Evolutionary conservation across 345 rosid species (phyloP).

Genomic region (Durio zibethinus): DNA sequence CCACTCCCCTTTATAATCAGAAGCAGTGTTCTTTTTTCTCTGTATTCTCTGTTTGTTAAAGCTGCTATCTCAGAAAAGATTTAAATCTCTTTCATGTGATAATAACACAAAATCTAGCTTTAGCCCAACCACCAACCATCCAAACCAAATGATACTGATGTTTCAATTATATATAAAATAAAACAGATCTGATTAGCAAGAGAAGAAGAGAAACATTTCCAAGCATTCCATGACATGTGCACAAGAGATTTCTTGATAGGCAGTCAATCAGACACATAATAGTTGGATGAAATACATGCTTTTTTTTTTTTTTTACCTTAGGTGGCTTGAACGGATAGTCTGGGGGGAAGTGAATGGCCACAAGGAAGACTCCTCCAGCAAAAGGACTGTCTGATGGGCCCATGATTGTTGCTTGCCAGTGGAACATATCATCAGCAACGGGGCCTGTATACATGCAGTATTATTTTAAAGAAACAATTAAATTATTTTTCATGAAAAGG

Average conservation of each 20-base stretch:
- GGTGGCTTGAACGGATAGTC: conserved; percentile 85
- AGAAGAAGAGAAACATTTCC: neutral
- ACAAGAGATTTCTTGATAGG: neutral
- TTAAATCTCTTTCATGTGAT: neutral
- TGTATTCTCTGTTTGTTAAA: neutral
- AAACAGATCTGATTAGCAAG: neutral
- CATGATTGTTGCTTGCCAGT: conserved; percentile 85
- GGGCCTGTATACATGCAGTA: conserved; percentile 43
- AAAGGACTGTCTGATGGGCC: conserved; percentile 73
- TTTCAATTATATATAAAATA: neutral
- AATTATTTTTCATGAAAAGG: neutral
- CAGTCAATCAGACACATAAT: neutral
- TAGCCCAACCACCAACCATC: neutral
- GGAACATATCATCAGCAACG: conserved; percentile 66
- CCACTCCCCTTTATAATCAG: neutral
- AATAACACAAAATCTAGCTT: neutral
- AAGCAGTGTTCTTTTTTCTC: neutral
- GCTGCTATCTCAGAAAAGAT: neutral
- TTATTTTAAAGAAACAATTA: neutral
- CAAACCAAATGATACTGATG: neutral
- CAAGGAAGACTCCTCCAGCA: conserved; percentile 63
- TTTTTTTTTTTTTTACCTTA: conserved; percentile 33
- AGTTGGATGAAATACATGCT: neutral
- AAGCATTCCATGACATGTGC: neutral
- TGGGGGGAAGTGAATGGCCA: conserved; percentile 77